phyloP scores from a whole-genome alignment of 495 filamentous ascomycete genomes.

The Cercophora samala region DNA sequence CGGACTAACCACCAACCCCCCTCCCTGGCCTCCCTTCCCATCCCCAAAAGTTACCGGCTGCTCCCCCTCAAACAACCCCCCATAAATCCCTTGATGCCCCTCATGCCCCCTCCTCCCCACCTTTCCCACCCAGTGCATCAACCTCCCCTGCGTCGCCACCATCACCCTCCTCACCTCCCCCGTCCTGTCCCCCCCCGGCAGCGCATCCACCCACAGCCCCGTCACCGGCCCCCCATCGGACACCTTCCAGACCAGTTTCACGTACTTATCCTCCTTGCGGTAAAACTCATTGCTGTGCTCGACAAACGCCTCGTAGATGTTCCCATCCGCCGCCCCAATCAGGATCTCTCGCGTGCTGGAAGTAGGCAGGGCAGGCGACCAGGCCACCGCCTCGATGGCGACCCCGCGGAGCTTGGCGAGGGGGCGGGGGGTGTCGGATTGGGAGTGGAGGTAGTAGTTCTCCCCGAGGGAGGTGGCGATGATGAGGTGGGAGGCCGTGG shows the following conservation, averaged over 20 bases:
- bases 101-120: slow-evolving; percentile 72
- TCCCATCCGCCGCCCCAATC: slow-evolving; percentile 85
- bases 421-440: slow-evolving; percentile 80
- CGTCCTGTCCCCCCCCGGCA: slow-evolving; percentile 63
- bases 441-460: slow-evolving; percentile 96
- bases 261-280: slow-evolving; percentile 87
- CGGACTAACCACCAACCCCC: slow-evolving; percentile 66
- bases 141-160: slow-evolving; percentile 66
- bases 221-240: slow-evolving; percentile 68
- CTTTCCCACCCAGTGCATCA: slow-evolving; percentile 77
- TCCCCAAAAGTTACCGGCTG: slow-evolving; percentile 70
- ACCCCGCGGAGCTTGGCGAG: slow-evolving; percentile 82
- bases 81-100: slow-evolving; percentile 75
- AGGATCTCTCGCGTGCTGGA: slow-evolving; percentile 95
- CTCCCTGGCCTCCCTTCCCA: slow-evolving; percentile 27
- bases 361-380: slow-evolving; percentile 96
- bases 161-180: slow-evolving; percentile 71
- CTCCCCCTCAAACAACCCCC: slow-evolving; percentile 84
- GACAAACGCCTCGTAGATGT: slow-evolving; percentile 92
- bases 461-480: slow-evolving; percentile 88
- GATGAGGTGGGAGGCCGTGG: slow-evolving; percentile 89
- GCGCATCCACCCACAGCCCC: slow-evolving; percentile 74
- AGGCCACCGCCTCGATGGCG: slow-evolving; percentile 81
- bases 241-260: slow-evolving; percentile 73
- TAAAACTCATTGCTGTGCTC: slow-evolving; percentile 93